Evolutionary conservation across 257 asterid species (phyloP).

Genomic region (Thymus quinquecostatus): DNA sequence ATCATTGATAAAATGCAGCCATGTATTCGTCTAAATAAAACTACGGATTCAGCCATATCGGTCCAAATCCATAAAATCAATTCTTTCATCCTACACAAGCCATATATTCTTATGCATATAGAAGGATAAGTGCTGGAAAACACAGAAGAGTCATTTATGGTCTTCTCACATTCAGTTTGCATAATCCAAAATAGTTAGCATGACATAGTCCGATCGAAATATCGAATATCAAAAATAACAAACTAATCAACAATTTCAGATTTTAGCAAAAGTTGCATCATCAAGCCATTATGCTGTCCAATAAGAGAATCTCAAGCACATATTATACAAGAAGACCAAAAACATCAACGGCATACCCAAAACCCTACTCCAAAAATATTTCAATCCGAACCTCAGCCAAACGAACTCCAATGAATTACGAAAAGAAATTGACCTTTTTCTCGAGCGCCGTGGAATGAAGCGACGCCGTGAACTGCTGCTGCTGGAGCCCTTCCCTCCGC

Average conservation of each 20-base stretch:
- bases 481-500: slow-evolving; percentile 86
- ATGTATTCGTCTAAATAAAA: not conserved
- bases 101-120: slow-evolving; percentile 2
- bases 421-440: slow-evolving; percentile 52
- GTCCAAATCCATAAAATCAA: slow-evolving; percentile 2
- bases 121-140: not conserved
- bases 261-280: slow-evolving; percentile 12
- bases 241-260: slow-evolving; percentile 1
- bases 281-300: not conserved
- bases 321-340: not conserved
- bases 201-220: not conserved
- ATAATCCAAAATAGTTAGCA: not conserved
- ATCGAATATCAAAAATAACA: not conserved
- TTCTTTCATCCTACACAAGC: slow-evolving; percentile 11
- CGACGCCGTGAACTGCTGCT: slow-evolving; percentile 56
- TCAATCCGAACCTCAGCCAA: not conserved
- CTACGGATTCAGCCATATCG: slow-evolving; percentile 2
- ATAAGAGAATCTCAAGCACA: not conserved
- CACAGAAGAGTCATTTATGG: not conserved
- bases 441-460: slow-evolving; percentile 58
- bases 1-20: not conserved
- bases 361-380: not conserved
- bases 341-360: slow-evolving; percentile 2
- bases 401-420: not conserved
- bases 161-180: slow-evolving; percentile 10